These are phyloP conservation scores for Phyllosticta paracitricarpa DNA, from an alignment of 2,329 filamentous ascomycete genomes.

Conservation along the genomic window DNA sequence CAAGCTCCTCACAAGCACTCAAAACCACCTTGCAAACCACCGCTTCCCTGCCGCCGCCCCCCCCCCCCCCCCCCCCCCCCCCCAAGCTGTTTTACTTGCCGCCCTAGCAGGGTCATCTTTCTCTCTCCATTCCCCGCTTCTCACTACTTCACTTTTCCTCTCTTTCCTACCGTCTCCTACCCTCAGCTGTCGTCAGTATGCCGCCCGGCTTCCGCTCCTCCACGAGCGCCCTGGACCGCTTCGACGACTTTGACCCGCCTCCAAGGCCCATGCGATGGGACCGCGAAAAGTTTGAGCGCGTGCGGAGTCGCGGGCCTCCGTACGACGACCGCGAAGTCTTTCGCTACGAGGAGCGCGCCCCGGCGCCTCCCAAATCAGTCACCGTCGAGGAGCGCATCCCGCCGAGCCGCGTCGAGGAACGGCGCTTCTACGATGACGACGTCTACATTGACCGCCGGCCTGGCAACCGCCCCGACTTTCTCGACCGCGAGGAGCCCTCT, in stretches of 20 bases:
- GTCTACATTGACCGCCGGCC: constrained; percentile 35
- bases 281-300: constrained; percentile 40
- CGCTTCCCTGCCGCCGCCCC: background rate
- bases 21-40: background rate
- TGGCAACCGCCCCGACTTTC: constrained; percentile 33
- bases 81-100: background rate
- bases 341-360: constrained; percentile 33
- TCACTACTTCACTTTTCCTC: background rate
- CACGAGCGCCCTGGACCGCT: constrained; percentile 34
- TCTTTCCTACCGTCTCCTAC: background rate
- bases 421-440: constrained; percentile 47
- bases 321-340: constrained; percentile 27
- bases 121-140: background rate
- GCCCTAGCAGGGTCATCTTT: background rate
- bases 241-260: constrained; percentile 32
- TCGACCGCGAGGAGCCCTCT: constrained; percentile 33
- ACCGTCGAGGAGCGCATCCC: constrained; percentile 34
- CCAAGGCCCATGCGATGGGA: constrained; percentile 36
- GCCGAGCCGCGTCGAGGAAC: constrained; percentile 36
- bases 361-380: constrained; percentile 28
- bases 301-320: constrained; percentile 19
- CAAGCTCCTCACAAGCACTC: background rate
- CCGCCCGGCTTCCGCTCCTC: constrained; percentile 24
- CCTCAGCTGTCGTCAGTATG: background rate
- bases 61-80: too few species aligned